These are phyloP conservation scores for Coniferiporia sulphurascens DNA, from an alignment of 1,284 basidiomycete genomes.

Conservation along the genomic window DNA sequence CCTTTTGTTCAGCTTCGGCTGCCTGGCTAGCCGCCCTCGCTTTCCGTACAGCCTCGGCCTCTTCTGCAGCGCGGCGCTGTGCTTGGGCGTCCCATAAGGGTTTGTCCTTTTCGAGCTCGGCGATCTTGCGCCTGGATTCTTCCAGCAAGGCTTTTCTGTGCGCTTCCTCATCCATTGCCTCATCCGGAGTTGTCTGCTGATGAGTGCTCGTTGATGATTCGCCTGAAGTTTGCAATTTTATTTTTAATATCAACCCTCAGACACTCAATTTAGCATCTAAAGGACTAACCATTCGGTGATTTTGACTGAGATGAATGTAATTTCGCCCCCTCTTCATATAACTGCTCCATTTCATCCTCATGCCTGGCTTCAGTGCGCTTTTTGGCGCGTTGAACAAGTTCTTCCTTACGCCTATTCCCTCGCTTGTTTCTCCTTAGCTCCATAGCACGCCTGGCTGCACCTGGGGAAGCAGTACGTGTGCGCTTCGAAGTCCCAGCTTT, in stretches of 20 bases:
- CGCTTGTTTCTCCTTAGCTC: slow-evolving; percentile 30
- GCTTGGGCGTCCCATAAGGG: slow-evolving; percentile 57
- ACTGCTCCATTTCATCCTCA: slow-evolving; percentile 14
- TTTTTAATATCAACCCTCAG: not conserved
- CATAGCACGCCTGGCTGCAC: slow-evolving; percentile 33
- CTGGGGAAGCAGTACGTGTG: slow-evolving; percentile 43
- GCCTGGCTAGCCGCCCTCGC: slow-evolving; percentile 8
- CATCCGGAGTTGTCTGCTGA: not conserved
- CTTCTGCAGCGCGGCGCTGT: slow-evolving; percentile 37
- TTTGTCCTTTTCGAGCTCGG: slow-evolving; percentile 60
- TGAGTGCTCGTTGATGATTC: not conserved
- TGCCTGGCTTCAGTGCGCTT: slow-evolving; percentile 35
- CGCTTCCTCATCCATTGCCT: slow-evolving; percentile 12
- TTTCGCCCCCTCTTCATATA: slow-evolving; percentile 33
- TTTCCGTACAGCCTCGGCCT: slow-evolving; percentile 30
- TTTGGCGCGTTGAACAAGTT: slow-evolving; percentile 34
- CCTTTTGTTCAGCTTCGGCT: slow-evolving; percentile 22
- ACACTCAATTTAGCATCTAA: not conserved
- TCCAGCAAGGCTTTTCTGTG: slow-evolving; percentile 42
- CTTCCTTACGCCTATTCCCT: slow-evolving; percentile 34
- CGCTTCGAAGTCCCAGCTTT: slow-evolving; percentile 34
- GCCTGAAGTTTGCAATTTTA: not conserved
- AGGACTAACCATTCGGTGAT: not conserved
- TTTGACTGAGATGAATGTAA: not conserved
- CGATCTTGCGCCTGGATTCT: slow-evolving; percentile 62